Conservation (phyloP, 305 asterid genomes). For the Plantago lanceolata region DNA sequence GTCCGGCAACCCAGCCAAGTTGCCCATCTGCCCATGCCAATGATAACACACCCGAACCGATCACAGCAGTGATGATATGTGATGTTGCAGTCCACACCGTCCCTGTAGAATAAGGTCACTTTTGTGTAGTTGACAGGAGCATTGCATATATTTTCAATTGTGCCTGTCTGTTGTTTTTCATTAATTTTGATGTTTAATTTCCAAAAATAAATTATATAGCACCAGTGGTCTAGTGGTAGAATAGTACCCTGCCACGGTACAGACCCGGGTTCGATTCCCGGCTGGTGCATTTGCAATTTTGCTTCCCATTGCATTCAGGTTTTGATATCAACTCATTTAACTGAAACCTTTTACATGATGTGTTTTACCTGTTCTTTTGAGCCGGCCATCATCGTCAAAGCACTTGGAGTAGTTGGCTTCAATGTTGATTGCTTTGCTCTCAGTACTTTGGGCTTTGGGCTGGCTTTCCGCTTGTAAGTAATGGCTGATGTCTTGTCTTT, state of each 20-base stretch:
- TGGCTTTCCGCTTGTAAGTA: too few species aligned
- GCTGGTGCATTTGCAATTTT: constrained; percentile 37
- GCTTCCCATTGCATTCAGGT: too few species aligned
- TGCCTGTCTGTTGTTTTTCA: neutral
- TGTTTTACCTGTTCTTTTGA: constrained; percentile 29
- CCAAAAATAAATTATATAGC: constrained; percentile 3
- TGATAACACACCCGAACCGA: constrained; percentile 49
- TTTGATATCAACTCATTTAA: neutral
- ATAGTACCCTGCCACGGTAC: constrained; percentile 68
- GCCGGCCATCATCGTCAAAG: constrained; percentile 29
- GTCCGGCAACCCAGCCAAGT: constrained; percentile 52
- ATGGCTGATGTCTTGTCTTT: neutral
- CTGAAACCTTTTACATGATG: neutral
- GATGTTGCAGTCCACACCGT: constrained; percentile 35
- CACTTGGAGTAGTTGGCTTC: constrained; percentile 14
- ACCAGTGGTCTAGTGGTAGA: constrained; percentile 60
- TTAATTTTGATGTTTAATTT: too few species aligned
- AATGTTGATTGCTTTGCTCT: neutral
- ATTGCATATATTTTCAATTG: too few species aligned
- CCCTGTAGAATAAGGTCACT: neutral
- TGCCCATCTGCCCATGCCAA: constrained; percentile 51
- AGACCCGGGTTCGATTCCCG: constrained; percentile 66
- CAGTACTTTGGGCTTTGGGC: neutral
- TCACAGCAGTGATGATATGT: constrained; percentile 53
- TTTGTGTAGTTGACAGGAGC: neutral